phyloP scores from a whole-genome alignment of 305 asterid genomes.

The Rubia balearica region DNA sequence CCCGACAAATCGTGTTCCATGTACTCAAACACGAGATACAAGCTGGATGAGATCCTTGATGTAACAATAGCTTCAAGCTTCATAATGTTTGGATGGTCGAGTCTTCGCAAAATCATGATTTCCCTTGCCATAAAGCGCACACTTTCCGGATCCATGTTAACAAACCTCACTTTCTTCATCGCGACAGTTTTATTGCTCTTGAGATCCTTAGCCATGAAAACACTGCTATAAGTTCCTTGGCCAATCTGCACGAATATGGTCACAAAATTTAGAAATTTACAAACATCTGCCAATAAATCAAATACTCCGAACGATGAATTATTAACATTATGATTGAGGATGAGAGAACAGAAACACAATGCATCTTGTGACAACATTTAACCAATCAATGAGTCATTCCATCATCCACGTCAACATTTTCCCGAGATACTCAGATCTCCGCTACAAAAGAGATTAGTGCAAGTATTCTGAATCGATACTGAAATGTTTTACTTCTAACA shows the following conservation, averaged over 20 bases:
- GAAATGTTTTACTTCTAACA: too few species aligned
- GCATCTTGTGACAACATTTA: background rate
- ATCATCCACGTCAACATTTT: too few species aligned
- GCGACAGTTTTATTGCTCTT: constrained; percentile 58
- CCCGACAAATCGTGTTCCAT: constrained; percentile 97
- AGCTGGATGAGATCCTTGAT: constrained; percentile 65
- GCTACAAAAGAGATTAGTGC: too few species aligned
- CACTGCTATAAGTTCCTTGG: constrained; percentile 90
- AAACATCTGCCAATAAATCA: background rate
- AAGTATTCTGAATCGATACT: too few species aligned
- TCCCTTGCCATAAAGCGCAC: constrained; percentile 95
- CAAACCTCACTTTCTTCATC: constrained; percentile 81
- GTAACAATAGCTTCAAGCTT: constrained; percentile 76
- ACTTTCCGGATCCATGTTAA: constrained; percentile 82
- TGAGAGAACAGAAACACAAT: background rate
- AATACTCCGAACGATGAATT: background rate
- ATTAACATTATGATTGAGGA: background rate
- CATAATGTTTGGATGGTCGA: constrained; percentile 90
- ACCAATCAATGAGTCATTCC: too few species aligned
- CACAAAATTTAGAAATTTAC: background rate
- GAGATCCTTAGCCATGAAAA: constrained; percentile 74
- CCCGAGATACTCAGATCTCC: too few species aligned
- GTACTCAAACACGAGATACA: constrained; percentile 83
- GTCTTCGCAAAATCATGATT: constrained; percentile 57
- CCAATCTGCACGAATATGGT: constrained; percentile 55